Base-by-base conservation (phyloP, 2,329 filamentous ascomycete genomes). In the Shiraia bambusicola region DNA sequence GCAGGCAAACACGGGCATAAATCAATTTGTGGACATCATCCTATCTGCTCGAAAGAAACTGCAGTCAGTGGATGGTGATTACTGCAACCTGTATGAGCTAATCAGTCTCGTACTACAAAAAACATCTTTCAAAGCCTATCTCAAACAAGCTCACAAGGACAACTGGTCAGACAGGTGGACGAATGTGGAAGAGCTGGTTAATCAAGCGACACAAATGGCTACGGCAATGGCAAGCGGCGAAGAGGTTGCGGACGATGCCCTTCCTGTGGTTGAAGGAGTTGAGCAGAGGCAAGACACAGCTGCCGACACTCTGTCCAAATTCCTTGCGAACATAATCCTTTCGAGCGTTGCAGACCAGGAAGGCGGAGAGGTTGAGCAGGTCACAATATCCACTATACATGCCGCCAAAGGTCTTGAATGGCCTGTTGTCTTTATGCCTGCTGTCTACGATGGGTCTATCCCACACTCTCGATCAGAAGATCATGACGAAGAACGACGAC, bases 321-420 rank as follows among this genome's bases (percentile, higher is more conserved):
- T 97, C 55, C 75, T 98, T n/a, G 84, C 89, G 9, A 96, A 95
- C 56, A 84, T 96, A 9, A 83, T 89, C 1, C 72, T 98, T n/a
- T 87, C 88, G 2, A 50, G 47, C 15, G 47, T 54, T 10, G 85
- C 88, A 0, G 88, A 94, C 49, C 79, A 81, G 8, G 76, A 79
- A 2, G 75, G 78, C 2, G 74, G 76, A 15, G 76, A 80, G 37
- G 74, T 74, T 19, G 79, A 69, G 1, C 76, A 87, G 54, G 81
- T 97, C 14, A 96, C 91, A 0, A 88, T 98, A 16, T 96, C 90
- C 5, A 98, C 92, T 0, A 96, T 98, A 9, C 92, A 98, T 64
- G 90, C 91, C 0, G 89, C 92, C 2, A 98, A 98, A 68, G 92
- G 92, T 3, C 76, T 98, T 1, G 92, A 98, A 66, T 98, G 93